Evolutionary conservation across 345 rosid genomes (phyloP).

Genomic region (Abelmoschus esculentus): DNA sequence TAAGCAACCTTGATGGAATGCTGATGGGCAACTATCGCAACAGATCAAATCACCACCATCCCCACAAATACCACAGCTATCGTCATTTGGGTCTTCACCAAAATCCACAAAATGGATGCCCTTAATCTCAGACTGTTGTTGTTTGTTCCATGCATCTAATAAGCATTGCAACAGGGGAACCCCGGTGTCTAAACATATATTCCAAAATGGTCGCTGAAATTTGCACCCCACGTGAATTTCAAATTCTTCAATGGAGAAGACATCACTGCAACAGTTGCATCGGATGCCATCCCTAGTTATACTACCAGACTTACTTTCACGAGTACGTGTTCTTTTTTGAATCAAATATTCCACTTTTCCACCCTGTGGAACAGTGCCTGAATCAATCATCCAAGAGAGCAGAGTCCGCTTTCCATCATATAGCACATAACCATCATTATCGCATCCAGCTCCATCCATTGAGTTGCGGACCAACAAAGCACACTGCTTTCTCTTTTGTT

Average conservation of each 20-base stretch:
- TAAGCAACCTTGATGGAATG: conserved; percentile 80
- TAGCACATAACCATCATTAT: conserved; percentile 47
- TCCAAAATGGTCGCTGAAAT: conserved; percentile 38
- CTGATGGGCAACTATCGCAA: conserved; percentile 94
- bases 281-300: conserved; percentile 58
- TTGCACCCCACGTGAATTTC: conserved; percentile 63
- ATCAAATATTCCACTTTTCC: conserved; percentile 54
- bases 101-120: conserved; percentile 62
- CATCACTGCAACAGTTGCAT: conserved; percentile 69
- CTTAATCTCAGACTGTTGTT: conserved; percentile 42
- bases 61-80: conserved; percentile 94
- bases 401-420: conserved; percentile 73
- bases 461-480: conserved; percentile 62
- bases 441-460: conserved; percentile 34
- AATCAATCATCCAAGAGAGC: conserved; percentile 83
- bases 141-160: conserved; percentile 65
- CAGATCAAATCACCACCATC: conserved; percentile 93
- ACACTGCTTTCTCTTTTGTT: conserved; percentile 48
- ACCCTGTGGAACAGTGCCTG: conserved; percentile 42
- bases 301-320: conserved; percentile 30
- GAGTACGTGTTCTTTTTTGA: conserved; percentile 28
- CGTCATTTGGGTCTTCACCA: conserved; percentile 83
- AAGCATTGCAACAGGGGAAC: conserved; percentile 60
- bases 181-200: conserved; percentile 62
- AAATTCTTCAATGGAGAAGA: conserved; percentile 41